Base-by-base conservation (phyloP, 2,329 filamentous ascomycete genomes). In the Botryotinia globosa region DNA sequence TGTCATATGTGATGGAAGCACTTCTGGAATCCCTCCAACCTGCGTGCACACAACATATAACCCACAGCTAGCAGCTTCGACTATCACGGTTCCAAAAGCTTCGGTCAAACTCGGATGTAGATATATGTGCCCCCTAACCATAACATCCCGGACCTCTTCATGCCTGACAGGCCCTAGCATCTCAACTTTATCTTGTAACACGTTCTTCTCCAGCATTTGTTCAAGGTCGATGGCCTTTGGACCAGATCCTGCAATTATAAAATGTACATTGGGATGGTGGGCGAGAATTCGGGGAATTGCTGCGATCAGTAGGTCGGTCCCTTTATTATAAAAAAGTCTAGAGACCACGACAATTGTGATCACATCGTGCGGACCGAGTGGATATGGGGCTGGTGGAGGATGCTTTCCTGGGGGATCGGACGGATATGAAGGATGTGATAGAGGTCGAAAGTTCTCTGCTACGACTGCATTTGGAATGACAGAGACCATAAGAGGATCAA, bases 281-380 rank as follows among this genome's bases (percentile, higher is more conserved):
- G 94, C 92, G 42, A 98, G 88, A 70, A 99, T 97, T 65, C 94
- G 91, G 0, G 96, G 96, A 71, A 99, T 97, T 6, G 94, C 94
- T 18, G 95, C 96, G 37, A 97, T 97, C n/a, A 99, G 88, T 0
- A 99, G 88, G 81, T 99, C 97, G 1, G 94, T 98, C 74, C 96
- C 96, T 82, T 99, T 99, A 83, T 99, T 99, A 83, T 98, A 98
- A 83, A 98, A 99, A 1, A 99, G 89, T 32, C 96, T 93, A 14
- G 94, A 98, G 75, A 99, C 97, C 32, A 99, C 95, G 2, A 99
- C 94, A 73, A 99, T 98, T 12, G 94, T 98, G 78, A 99, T 95
- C 18, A 90, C 92, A 78, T 98, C 95, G 76, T 93, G 87, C 0
- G 94, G 93, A 0, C 92, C 92, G 4, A 97, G 87, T 10, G 89